phyloP scores from a whole-genome alignment of 2,329 filamentous ascomycete genomes.

The Beauveria asiatica region DNA sequence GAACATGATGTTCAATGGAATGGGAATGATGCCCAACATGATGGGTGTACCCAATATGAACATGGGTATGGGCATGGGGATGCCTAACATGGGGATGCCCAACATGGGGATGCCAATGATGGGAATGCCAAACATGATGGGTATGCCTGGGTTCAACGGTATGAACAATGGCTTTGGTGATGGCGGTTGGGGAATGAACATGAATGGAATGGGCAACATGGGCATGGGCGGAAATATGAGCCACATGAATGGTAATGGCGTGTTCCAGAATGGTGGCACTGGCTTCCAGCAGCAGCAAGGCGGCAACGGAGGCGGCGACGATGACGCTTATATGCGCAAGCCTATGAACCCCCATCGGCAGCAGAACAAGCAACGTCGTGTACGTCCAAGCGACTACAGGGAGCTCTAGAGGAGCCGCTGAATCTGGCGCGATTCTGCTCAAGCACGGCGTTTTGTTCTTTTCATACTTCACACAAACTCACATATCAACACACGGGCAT shows the following conservation, averaged over 20 bases:
- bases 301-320: constrained; percentile 51
- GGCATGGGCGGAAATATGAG: constrained; percentile 21
- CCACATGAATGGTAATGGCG: constrained; percentile 18
- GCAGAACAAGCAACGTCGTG: constrained; percentile 69
- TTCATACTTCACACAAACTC: background rate
- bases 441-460: constrained; percentile 3
- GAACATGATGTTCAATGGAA: constrained; percentile 17
- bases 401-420: constrained; percentile 45
- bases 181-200: constrained; percentile 12
- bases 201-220: constrained; percentile 14
- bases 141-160: constrained; percentile 17
- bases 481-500: background rate
- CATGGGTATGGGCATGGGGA: constrained; percentile 23
- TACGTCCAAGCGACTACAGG: constrained; percentile 83
- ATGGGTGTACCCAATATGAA: constrained; percentile 29
- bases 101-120: constrained; percentile 27
- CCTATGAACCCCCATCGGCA: constrained; percentile 91
- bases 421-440: background rate
- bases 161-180: constrained; percentile 14
- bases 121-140: constrained; percentile 14
- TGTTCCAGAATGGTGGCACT: constrained; percentile 19
- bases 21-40: constrained; percentile 21
- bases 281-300: constrained; percentile 13
- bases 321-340: constrained; percentile 90
- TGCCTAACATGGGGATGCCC: constrained; percentile 25